phyloP scores from a whole-genome alignment of 345 rosid genomes.

The Salix arbutifolia region DNA sequence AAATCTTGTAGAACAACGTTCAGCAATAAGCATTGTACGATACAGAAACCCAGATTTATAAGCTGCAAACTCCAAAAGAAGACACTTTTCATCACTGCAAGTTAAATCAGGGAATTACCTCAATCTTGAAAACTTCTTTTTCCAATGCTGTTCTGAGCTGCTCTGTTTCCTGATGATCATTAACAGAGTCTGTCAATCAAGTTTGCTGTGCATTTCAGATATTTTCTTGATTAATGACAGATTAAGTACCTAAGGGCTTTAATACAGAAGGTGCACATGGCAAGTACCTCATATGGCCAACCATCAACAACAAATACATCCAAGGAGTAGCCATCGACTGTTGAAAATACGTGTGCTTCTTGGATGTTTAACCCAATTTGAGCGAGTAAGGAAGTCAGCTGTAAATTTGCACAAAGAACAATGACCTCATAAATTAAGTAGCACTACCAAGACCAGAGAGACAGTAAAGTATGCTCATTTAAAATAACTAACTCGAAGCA shows the following conservation, averaged over 20 bases:
- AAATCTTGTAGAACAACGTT: neutral
- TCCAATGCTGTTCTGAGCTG: constrained; percentile 66
- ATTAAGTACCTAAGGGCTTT: neutral
- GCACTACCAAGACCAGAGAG: neutral
- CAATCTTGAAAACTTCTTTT: constrained; percentile 63
- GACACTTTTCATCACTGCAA: constrained; percentile 1
- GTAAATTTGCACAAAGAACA: constrained; percentile 29
- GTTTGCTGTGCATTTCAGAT: constrained; percentile 6
- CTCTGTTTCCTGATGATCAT: constrained; percentile 60
- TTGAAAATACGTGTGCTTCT: constrained; percentile 98
- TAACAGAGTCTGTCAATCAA: constrained; percentile 27
- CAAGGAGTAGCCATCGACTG: constrained; percentile 83
- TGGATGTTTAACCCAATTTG: constrained; percentile 93
- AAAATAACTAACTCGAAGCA: neutral
- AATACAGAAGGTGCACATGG: neutral
- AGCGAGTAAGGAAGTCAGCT: constrained; percentile 86
- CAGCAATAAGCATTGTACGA: neutral
- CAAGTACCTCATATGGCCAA: constrained; percentile 94
- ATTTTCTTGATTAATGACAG: neutral
- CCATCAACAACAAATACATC: constrained; percentile 99
- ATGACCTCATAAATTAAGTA: constrained; percentile 7
- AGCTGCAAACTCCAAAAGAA: neutral
- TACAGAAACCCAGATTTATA: neutral
- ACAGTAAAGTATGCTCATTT: neutral
- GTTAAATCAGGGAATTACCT: constrained; percentile 43